Conservation (phyloP, 1,139 yeast genomes). For the Tardiomyces depauwii region DNA sequence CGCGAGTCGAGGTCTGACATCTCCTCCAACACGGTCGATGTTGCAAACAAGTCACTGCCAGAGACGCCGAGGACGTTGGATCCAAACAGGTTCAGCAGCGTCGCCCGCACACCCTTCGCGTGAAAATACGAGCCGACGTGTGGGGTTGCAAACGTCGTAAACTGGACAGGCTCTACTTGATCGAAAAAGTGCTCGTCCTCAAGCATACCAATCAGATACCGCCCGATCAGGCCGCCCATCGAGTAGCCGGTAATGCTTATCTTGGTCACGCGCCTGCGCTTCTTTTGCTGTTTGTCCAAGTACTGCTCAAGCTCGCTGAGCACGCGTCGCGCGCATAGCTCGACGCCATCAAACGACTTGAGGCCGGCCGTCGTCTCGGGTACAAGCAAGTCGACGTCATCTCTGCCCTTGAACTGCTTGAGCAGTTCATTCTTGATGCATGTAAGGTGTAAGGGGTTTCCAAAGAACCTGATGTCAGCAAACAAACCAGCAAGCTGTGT, state of each 20-base stretch:
- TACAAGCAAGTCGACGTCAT: constrained; percentile 42
- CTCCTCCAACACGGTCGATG: constrained; percentile 34
- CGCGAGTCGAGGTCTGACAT: constrained; percentile 45
- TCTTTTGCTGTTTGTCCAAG: constrained; percentile 6
- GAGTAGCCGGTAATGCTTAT: constrained; percentile 45
- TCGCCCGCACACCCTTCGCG: constrained; percentile 30
- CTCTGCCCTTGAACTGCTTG: constrained; percentile 25
- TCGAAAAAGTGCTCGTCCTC: constrained; percentile 45
- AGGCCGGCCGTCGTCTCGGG: constrained; percentile 64
- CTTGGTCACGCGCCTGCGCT: constrained; percentile 17
- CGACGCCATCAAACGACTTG: constrained; percentile 80
- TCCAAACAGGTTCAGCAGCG: constrained; percentile 47
- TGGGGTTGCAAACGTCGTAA: constrained; percentile 84
- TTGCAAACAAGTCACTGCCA: constrained; percentile 62
- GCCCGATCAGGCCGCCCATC: constrained; percentile 39
- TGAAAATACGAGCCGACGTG: constrained; percentile 49
- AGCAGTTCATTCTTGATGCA: constrained; percentile 45
- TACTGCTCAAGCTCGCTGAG: constrained; percentile 36
- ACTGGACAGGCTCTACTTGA: constrained; percentile 42
- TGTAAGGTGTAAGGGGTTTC: constrained; percentile 63
- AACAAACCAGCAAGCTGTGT: constrained; percentile 16
- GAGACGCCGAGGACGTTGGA: constrained; percentile 54
- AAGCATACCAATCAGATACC: constrained; percentile 66
- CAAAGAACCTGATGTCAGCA: constrained; percentile 81
- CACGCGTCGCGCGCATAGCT: constrained; percentile 57